phyloP scores from a whole-genome alignment of 371 early-diverging fungal species.

The Mucor plumbeus region DNA sequence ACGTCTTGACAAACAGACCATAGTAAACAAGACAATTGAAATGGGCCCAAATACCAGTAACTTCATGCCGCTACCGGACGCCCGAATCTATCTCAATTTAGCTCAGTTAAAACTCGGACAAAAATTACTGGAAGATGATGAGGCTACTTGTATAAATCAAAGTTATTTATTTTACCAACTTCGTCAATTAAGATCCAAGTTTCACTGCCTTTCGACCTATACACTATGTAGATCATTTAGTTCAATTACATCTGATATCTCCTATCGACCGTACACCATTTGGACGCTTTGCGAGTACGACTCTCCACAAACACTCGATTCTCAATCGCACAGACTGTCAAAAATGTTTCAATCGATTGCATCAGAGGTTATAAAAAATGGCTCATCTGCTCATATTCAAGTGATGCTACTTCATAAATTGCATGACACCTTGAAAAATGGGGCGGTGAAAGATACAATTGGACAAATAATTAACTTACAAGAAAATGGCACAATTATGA shows the following conservation, averaged over 20 bases:
- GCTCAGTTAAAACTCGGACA: conserved; percentile 15
- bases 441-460: conserved; percentile 14
- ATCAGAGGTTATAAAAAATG: conserved; percentile 6
- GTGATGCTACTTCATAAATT: conserved; percentile 16
- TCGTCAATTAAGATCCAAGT: conserved; percentile 20
- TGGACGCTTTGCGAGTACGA: conserved; percentile 25
- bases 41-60: conserved; percentile 20
- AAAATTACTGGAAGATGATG: conserved; percentile 21
- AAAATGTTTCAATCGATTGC: conserved; percentile 15
- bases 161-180: conserved; percentile 17
- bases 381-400: not conserved
- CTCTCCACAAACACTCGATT: conserved; percentile 16
- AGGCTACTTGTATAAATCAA: conserved; percentile 13
- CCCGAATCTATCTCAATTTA: not conserved
- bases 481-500: not conserved
- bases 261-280: conserved; percentile 21
- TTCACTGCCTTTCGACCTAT: conserved; percentile 23
- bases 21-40: not conserved
- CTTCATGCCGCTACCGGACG: conserved; percentile 3
- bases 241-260: conserved; percentile 19
- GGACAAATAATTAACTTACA: conserved; percentile 15
- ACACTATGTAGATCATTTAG: conserved; percentile 19
- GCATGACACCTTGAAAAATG: conserved; percentile 18
- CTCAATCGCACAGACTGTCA: conserved; percentile 1
- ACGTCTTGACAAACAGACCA: conserved; percentile 12